These are phyloP conservation scores for Suillus americanus DNA, from an alignment of 768 basidiomycete species.

Conservation along the genomic window DNA sequence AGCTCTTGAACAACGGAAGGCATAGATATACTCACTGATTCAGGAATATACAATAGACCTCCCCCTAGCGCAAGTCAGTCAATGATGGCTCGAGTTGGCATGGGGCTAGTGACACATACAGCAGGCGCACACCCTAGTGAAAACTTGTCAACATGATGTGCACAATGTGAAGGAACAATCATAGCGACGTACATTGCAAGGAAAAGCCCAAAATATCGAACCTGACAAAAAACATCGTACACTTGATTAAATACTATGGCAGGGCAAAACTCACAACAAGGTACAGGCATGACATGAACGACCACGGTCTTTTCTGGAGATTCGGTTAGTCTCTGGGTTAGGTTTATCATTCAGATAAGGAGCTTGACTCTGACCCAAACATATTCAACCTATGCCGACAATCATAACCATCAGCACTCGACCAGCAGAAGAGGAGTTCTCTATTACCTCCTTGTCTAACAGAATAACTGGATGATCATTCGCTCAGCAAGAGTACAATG, in stretches of 20 bases:
- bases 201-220: conserved; percentile 3
- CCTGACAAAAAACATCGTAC: background rate
- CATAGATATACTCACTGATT: background rate
- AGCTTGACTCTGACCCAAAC: background rate
- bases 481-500: background rate
- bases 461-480: background rate
- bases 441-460: background rate
- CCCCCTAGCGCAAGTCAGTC: background rate
- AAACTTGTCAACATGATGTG: background rate
- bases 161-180: background rate
- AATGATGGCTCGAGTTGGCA: background rate
- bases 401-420: background rate
- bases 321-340: background rate
- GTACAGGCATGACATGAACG: conserved; percentile 1
- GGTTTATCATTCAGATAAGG: background rate
- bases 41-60: conserved; percentile 2
- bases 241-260: background rate
- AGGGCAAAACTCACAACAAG: background rate
- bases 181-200: background rate
- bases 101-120: background rate
- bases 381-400: background rate
- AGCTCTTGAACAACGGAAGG: background rate
- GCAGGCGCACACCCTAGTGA: background rate
- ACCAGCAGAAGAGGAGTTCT: too few species aligned
- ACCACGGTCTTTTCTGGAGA: background rate